Percentiles rank a stretch among this genome's conserved stretches.
phyloP scores from a whole-genome alignment of 495 filamentous ascomycete species.

The Clohesyomyces aquaticus region DNA sequence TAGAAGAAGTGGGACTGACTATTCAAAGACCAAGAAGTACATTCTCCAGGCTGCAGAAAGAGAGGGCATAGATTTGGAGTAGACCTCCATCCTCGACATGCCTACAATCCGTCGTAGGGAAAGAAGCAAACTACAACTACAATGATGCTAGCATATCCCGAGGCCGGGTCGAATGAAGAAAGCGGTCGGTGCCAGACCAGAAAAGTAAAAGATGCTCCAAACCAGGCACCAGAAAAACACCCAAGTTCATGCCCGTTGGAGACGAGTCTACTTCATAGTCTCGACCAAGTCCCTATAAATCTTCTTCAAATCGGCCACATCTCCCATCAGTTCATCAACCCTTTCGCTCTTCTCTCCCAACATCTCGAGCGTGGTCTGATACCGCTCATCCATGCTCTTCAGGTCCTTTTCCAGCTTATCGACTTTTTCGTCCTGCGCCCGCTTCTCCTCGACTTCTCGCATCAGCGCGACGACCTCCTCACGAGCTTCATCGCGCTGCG shows the following conservation, averaged over 20 bases:
- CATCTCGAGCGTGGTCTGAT: slow-evolving; percentile 91
- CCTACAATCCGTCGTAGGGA: not conserved
- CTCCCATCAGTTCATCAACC: slow-evolving; percentile 85
- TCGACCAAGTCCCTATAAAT: slow-evolving; percentile 94
- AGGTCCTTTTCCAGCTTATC: slow-evolving; percentile 69
- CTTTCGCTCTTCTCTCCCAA: slow-evolving; percentile 94
- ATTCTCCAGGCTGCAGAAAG: slow-evolving; percentile 79
- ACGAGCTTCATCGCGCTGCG: slow-evolving; percentile 88
- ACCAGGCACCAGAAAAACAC: slow-evolving; percentile 5
- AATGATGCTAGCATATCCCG: not conserved
- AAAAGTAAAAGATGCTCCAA: not conserved
- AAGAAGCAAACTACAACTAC: slow-evolving; percentile 15
- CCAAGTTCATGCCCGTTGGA: slow-evolving; percentile 2
- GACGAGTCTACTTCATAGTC: slow-evolving; percentile 64
- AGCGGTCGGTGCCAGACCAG: slow-evolving; percentile 6
- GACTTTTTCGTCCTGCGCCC: slow-evolving; percentile 60
- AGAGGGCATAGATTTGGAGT: slow-evolving; percentile 76
- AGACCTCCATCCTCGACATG: slow-evolving; percentile 5
- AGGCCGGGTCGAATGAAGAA: not conserved
- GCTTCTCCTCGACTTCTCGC: slow-evolving; percentile 76
- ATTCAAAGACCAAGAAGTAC: slow-evolving; percentile 67
- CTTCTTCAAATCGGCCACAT: slow-evolving; percentile 89
- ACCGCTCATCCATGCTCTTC: slow-evolving; percentile 66
- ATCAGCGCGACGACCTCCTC: slow-evolving; percentile 86
- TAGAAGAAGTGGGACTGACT: slow-evolving; percentile 6